These are phyloP conservation scores for Hemileccinum rubropunctum DNA, from an alignment of 768 basidiomycete species.

Conservation along the genomic window DNA sequence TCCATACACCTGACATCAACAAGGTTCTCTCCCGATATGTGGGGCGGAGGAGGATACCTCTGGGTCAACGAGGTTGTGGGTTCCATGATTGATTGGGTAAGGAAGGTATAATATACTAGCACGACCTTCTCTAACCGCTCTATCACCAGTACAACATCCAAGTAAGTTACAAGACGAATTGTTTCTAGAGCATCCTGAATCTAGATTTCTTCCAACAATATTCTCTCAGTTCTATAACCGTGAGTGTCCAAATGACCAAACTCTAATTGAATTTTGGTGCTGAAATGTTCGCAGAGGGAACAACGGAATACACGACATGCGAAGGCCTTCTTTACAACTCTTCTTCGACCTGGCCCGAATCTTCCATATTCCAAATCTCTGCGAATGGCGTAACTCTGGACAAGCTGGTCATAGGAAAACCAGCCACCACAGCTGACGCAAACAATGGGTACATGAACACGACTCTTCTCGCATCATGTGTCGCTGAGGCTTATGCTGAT, in stretches of 20 bases:
- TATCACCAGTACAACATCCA: conserved; percentile 40
- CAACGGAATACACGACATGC: conserved; percentile 37
- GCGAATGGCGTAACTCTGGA: conserved; percentile 54
- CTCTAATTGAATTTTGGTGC: neutral
- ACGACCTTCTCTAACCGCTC: neutral
- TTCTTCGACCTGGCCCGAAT: conserved; percentile 38
- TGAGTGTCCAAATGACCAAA: neutral
- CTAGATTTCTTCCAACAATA: neutral
- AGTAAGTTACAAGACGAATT: conserved; percentile 14
- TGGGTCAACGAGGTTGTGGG: neutral
- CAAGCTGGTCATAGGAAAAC: conserved; percentile 77
- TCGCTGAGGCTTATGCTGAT: conserved; percentile 43
- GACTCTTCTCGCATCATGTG: conserved; percentile 53
- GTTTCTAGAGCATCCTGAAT: neutral
- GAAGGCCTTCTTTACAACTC: conserved; percentile 37
- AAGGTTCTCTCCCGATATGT: neutral
- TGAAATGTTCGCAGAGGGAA: conserved; percentile 28
- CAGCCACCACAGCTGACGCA: conserved; percentile 48
- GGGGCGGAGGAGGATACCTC: neutral
- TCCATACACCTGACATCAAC: neutral
- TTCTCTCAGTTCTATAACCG: conserved; percentile 15
- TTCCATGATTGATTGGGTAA: conserved; percentile 2
- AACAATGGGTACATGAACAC: conserved; percentile 55
- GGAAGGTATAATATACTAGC: neutral
- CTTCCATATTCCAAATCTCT: conserved; percentile 45